Evolutionary conservation across 164 flowering plant genomes (phyloP).

Genomic region (Nymphaea thermarum): DNA sequence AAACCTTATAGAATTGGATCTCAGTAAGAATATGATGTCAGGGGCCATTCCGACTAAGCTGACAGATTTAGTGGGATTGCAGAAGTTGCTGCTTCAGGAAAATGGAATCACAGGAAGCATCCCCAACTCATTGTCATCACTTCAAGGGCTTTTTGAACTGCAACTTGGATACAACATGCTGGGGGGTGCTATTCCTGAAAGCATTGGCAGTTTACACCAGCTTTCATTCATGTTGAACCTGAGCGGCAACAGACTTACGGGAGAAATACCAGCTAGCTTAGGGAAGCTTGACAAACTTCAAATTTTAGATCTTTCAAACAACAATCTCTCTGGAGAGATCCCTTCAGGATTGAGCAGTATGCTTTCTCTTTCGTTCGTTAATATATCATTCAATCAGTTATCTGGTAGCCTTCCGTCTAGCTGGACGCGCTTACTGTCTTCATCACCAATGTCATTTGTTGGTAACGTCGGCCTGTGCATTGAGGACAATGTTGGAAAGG

Average conservation of each 20-base stretch:
- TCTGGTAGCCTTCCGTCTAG: constrained; percentile 4
- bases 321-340: constrained; percentile 14
- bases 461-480: constrained; percentile 4
- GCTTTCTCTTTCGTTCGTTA: constrained; percentile 10
- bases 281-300: constrained; percentile 14
- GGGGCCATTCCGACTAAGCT: constrained; percentile 9
- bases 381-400: constrained; percentile 6
- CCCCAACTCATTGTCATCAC: constrained; percentile 15
- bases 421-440: constrained; percentile 3
- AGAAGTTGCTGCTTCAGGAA: constrained; percentile 18
- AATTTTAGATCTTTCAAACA: constrained; percentile 16
- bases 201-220: constrained; percentile 13
- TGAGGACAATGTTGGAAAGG: background rate
- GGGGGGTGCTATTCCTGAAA: constrained; percentile 19
- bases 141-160: constrained; percentile 14
- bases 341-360: constrained; percentile 10
- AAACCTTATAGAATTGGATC: constrained; percentile 12
- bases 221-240: constrained; percentile 8
- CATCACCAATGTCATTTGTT: constrained; percentile 2
- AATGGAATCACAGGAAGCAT: constrained; percentile 15
- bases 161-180: constrained; percentile 24
- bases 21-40: constrained; percentile 1
- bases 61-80: constrained; percentile 4
- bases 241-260: constrained; percentile 13
- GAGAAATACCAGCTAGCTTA: constrained; percentile 20